Evolutionary conservation across 768 basidiomycete species (phyloP).

Genomic region (Kwoniella dejecticola): DNA sequence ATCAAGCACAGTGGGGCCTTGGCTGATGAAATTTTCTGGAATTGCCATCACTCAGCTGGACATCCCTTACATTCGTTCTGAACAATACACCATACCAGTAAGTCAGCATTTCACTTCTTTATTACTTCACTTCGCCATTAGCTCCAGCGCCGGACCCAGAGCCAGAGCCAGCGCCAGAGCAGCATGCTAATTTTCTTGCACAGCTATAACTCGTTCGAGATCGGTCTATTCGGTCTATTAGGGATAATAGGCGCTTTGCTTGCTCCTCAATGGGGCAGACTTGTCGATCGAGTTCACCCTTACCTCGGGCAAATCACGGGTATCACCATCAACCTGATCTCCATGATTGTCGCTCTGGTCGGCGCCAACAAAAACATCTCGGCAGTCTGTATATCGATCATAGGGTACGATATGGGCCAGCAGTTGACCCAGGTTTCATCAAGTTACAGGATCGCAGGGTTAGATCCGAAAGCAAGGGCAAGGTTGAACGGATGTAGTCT

Average conservation of each 20-base stretch:
- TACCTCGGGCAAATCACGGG: slow-evolving; percentile 74
- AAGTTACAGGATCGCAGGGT: slow-evolving; percentile 61
- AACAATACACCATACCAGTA: slow-evolving; percentile 74
- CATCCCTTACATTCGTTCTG: slow-evolving; percentile 70
- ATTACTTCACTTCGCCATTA: not conserved
- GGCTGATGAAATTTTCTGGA: too few species aligned
- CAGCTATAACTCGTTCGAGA: slow-evolving; percentile 61
- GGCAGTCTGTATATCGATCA: slow-evolving; percentile 69
- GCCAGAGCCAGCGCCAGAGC: too few species aligned
- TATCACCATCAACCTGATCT: slow-evolving; percentile 51
- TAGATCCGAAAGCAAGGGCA: slow-evolving; percentile 62
- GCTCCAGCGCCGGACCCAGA: too few species aligned
- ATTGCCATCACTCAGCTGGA: slow-evolving; percentile 43
- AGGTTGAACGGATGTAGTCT: slow-evolving; percentile 76
- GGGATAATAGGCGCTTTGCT: slow-evolving; percentile 65
- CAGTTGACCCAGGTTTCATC: slow-evolving; percentile 73
- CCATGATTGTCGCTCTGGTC: slow-evolving; percentile 63
- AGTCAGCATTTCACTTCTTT: slow-evolving; percentile 12
- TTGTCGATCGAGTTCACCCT: slow-evolving; percentile 70
- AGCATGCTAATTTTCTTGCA: not conserved
- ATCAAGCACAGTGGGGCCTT: too few species aligned
- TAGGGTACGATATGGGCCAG: slow-evolving; percentile 71
- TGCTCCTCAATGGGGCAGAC: slow-evolving; percentile 69
- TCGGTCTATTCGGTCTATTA: slow-evolving; percentile 73
- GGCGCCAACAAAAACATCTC: slow-evolving; percentile 71